These are phyloP conservation scores for Eimeria nieschulzi DNA, from an alignment of 169 alveolate genomes.

Conservation along the genomic window DNA sequence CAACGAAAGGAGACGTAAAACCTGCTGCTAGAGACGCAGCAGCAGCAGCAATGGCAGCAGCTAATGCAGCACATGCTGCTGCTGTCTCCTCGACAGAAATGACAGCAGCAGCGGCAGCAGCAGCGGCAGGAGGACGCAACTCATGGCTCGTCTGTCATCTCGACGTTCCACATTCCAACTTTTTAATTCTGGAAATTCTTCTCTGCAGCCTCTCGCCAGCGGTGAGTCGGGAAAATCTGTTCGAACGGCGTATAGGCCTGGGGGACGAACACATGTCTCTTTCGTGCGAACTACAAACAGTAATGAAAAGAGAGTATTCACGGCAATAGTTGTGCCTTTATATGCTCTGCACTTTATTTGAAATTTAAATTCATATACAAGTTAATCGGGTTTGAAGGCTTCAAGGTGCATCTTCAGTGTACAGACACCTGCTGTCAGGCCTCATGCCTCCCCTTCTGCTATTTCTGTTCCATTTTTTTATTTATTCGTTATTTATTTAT, in stretches of 20 bases:
- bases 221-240: background rate
- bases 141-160: constrained; percentile 34
- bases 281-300: too few species aligned
- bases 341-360: too few species aligned
- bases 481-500: background rate
- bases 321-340: too few species aligned
- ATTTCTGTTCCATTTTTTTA: background rate
- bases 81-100: constrained; percentile 37
- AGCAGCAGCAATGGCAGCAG: constrained; percentile 63
- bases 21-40: constrained; percentile 51
- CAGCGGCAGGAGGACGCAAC: constrained; percentile 41
- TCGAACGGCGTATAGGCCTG: too few species aligned
- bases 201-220: constrained; percentile 46
- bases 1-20: constrained; percentile 3
- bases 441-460: background rate
- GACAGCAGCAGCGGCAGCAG: constrained; percentile 57
- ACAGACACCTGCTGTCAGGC: too few species aligned
- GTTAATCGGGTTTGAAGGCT: too few species aligned
- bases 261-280: too few species aligned
- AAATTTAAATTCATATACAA: too few species aligned
- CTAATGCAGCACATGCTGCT: constrained; percentile 40
- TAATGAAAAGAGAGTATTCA: too few species aligned
- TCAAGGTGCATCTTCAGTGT: too few species aligned
- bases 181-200: constrained; percentile 3
- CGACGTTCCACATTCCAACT: background rate